Evolutionary conservation across 805 yeast species (phyloP).

Genomic region (Blastobotrys peoriensis): DNA sequence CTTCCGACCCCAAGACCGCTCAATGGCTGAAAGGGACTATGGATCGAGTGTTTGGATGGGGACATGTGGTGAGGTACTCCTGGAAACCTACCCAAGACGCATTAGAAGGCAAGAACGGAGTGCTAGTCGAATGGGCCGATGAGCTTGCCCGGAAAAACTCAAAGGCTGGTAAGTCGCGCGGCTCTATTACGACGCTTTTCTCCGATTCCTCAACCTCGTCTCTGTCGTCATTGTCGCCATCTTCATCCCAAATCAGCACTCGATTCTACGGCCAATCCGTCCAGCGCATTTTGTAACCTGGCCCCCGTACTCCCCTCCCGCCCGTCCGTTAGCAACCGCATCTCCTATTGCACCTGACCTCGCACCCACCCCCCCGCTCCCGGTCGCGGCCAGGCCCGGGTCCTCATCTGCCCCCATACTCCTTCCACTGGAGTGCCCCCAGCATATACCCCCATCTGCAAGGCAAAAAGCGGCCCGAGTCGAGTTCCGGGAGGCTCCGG

Average conservation of each 20-base stretch:
- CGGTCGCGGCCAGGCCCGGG: too few species aligned
- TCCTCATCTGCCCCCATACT: too few species aligned
- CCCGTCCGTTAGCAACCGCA: too few species aligned
- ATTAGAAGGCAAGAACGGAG: slow-evolving; percentile 35
- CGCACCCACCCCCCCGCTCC: too few species aligned
- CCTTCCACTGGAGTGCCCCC: too few species aligned
- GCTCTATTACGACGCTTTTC: background rate
- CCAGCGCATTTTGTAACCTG: background rate
- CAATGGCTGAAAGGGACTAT: slow-evolving; percentile 60
- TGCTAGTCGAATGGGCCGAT: slow-evolving; percentile 18
- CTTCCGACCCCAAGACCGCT: slow-evolving; percentile 85
- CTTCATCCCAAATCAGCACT: background rate
- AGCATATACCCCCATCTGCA: too few species aligned
- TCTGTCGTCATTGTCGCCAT: background rate
- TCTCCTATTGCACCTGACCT: too few species aligned
- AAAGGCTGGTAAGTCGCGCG: background rate
- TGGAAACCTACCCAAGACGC: slow-evolving; percentile 92
- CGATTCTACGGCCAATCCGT: background rate
- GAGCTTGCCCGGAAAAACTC: slow-evolving; percentile 11
- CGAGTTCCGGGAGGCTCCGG: background rate
- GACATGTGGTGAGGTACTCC: slow-evolving; percentile 66
- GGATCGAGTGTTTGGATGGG: slow-evolving; percentile 84
- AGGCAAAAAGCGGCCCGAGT: too few species aligned
- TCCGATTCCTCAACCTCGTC: background rate
- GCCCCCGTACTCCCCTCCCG: too few species aligned